These are phyloP conservation scores for Colletotrichum lindemuthianum DNA, from an alignment of 2,329 filamentous ascomycete genomes.

Conservation along the genomic window DNA sequence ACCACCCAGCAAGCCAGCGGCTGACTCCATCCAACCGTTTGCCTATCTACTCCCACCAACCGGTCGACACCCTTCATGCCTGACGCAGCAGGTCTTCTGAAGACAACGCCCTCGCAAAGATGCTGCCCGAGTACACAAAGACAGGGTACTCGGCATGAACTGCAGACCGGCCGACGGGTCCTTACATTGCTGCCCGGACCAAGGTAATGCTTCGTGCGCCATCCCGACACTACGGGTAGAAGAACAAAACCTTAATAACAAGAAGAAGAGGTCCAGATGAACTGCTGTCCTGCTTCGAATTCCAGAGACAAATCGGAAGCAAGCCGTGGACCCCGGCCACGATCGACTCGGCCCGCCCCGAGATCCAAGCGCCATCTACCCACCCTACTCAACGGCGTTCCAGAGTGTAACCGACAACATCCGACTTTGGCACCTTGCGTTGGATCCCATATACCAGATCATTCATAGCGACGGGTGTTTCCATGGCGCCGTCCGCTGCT, in stretches of 20 bases:
- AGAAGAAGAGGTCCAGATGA: conserved; percentile 18
- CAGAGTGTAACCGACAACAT: background rate
- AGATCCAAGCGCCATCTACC: conserved; percentile 25
- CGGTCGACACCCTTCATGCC: background rate
- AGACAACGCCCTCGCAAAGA: background rate
- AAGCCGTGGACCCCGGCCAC: conserved; percentile 4
- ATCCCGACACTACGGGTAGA: background rate
- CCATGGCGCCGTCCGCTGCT: conserved; percentile 2
- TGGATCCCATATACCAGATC: background rate
- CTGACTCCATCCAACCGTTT: too few species aligned
- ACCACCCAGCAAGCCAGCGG: background rate
- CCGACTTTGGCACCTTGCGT: background rate
- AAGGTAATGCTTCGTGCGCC: conserved; percentile 1
- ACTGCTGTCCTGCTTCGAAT: background rate
- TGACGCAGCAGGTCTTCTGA: conserved; percentile 4
- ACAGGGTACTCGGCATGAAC: background rate
- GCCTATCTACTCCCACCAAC: too few species aligned
- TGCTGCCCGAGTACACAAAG: background rate
- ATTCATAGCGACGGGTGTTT: background rate
- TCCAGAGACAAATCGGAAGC: conserved; percentile 23
- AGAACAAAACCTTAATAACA: conserved; percentile 10
- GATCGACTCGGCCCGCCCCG: conserved; percentile 34
- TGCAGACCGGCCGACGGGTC: conserved; percentile 1
- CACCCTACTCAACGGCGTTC: background rate
- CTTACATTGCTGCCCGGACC: conserved; percentile 11